Evolutionary conservation across 257 asterid species (phyloP), one percentile per base, ranked within the genome.

Genomic region (Asclepias syriaca): DNA sequence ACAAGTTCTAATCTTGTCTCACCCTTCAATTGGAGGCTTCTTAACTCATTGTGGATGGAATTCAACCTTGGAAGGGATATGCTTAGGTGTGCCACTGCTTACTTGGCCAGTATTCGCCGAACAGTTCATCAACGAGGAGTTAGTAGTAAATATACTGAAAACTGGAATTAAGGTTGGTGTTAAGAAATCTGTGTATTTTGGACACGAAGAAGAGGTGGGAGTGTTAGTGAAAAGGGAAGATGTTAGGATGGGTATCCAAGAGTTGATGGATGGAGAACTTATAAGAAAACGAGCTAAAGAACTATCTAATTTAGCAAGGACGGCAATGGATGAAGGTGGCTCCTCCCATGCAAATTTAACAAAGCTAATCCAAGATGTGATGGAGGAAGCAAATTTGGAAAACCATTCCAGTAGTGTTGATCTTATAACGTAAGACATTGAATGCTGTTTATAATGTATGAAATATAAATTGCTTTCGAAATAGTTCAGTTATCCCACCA

Each of bases 41-140:
- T 4, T 87, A 13, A 87, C 94, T 3, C 96, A 90, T 12, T 86
- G 94, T 19, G 91, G 91, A 18, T 87, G 96, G 96, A 87, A 87
- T 67, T 89, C 96, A 43, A 73, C 80, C 0, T 67, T 89, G 0
- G 96, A 89, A 78, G 96, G 84, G 1, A 74, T 86, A 21, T 66
- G 82, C 7, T 77, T 83, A 0, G 90, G 92, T 6, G 22, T 86
- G 59, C 86, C 89, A 1, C 61, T 90, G 88, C 68, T 85, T 29
- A 90, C 96, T 1, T 84, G 89, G 90, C 95, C 95, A 0, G 32
- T 77, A 5, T 85, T 79, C 15, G 84, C 83, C 0, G 96, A 90
- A 51, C 96, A 90, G 51, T 90, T 90, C 57, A 71, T 83, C 68
- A 88, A 86, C 13, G 92, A 90, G 76, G 85, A 80, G 87, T 73